Evolutionary conservation across 139 green algal species (phyloP), one percentile per base, ranked within the genome.

Genomic region (Volvox reticuliferus): DNA sequence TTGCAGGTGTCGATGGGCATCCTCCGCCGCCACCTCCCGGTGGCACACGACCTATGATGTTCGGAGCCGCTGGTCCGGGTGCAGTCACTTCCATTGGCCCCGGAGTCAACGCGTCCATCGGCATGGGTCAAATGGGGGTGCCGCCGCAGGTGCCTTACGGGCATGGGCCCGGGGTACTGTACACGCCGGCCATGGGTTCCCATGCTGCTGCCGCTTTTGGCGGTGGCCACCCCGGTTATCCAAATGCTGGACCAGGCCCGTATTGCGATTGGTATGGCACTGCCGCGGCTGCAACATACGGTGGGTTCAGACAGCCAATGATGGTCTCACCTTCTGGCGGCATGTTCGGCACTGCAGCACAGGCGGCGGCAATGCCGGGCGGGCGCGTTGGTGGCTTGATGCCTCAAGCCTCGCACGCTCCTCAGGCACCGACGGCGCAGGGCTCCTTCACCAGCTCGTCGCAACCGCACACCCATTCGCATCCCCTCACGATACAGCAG

Each of bases 261-360:
- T 87, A 87, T 62, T 1, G 28, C 14, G 68, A 80, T 14, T 80
- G 68, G 84, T 89, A 89, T 37, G 84, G 84, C 84, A 30, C 19
- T 32, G 61, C 63, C 19, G 1, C 33, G 16, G 63, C 33, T 18
- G 82, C 22, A 61, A 28, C 33, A 14, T 88, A 81, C 18, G 68
- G 67, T 12, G 84, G 84, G 3, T 81, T 36, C 36, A 50, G 84
- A 3, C 18, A 28, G n/a, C 61, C 14, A 62, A 55, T 87, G 61
- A 61, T 76, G 61, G 61, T 30, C 30, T 32, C 81, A 19, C 81
- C 81, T 0, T 62, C 30, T 2, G 81, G 61, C 0, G 61, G 6
- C 30, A 87, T 87, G 81, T 87, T 71, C 61, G 81, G 81, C 61
- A 77, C 30, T 62, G 3, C 81, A 5, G 81, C 62, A 1, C 35